phyloP scores from a whole-genome alignment of 73 alveolate species.

The Paramecium primaurelia region DNA sequence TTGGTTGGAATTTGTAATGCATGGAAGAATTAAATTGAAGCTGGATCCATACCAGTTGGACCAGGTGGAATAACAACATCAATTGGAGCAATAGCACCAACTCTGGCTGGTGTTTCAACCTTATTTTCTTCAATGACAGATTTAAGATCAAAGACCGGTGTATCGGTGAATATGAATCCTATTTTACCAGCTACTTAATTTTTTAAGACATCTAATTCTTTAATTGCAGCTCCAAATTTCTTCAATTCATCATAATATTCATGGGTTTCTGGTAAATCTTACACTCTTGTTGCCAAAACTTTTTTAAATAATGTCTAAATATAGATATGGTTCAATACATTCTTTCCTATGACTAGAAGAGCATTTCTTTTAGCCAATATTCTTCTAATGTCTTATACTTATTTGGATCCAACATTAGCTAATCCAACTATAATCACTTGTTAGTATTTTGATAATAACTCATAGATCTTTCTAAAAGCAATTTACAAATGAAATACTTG shows the following conservation, averaged over 20 bases:
- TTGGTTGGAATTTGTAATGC: constrained; percentile 94
- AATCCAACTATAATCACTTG: background rate
- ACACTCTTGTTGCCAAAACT: background rate
- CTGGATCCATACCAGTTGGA: constrained; percentile 99
- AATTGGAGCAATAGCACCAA: constrained; percentile 95
- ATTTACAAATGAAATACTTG: background rate
- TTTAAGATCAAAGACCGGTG: constrained; percentile 84
- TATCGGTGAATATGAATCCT: constrained; percentile 91
- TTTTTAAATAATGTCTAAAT: background rate
- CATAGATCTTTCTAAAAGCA: constrained; percentile 31
- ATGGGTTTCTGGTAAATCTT: background rate
- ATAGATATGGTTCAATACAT: background rate
- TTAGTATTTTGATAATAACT: constrained; percentile 14
- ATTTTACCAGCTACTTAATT: constrained; percentile 72
- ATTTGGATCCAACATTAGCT: constrained; percentile 43
- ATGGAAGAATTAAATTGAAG: constrained; percentile 99
- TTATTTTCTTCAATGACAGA: constrained; percentile 76
- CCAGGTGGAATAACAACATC: constrained; percentile 99
- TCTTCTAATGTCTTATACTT: constrained; percentile 47
- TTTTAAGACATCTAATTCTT: constrained; percentile 18
- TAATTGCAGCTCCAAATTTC: background rate
- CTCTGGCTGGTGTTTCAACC: constrained; percentile 96
- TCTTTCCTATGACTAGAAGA: constrained; percentile 33
- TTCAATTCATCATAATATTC: constrained; percentile 5
- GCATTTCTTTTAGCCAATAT: constrained; percentile 9